Conservation (phyloP, 2,329 filamentous ascomycete species). For the Bipolaris gigantea region DNA sequence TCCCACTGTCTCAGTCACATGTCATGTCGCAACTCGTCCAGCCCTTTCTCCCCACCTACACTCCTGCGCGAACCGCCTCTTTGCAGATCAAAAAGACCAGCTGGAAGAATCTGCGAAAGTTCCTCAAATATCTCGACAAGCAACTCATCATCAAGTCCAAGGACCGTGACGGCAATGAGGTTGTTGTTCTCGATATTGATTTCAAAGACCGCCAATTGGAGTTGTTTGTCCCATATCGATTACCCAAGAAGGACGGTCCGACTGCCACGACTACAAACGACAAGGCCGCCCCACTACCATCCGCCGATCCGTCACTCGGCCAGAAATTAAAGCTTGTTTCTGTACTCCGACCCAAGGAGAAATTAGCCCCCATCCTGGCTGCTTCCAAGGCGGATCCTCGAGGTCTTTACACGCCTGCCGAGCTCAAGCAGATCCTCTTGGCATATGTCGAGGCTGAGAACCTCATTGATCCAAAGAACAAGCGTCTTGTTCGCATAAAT, state of each 20-base stretch:
- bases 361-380: conserved; percentile 59
- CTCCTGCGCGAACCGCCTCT: conserved; percentile 57
- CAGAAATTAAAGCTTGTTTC: conserved; percentile 56
- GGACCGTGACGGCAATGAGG: conserved; percentile 65
- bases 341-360: conserved; percentile 60
- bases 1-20: conserved; percentile 65
- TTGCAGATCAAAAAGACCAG: conserved; percentile 71
- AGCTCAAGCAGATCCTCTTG: conserved; percentile 60
- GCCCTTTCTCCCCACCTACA: conserved; percentile 65
- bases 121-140: conserved; percentile 69
- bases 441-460: conserved; percentile 62
- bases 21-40: conserved; percentile 66
- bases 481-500: conserved; percentile 63
- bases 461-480: conserved; percentile 60
- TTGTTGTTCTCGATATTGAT: conserved; percentile 65
- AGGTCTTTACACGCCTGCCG: conserved; percentile 61
- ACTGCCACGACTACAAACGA: conserved; percentile 40
- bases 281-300: conserved; percentile 45
- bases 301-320: conserved; percentile 48
- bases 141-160: conserved; percentile 64
- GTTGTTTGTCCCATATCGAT: conserved; percentile 63
- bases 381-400: conserved; percentile 53
- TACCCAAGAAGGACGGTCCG: conserved; percentile 59
- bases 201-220: conserved; percentile 59
- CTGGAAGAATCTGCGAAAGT: conserved; percentile 71